Evolutionary conservation across 768 basidiomycete species (phyloP), one percentile per base, ranked within the genome.

Genomic region (Naganishia antarctica): DNA sequence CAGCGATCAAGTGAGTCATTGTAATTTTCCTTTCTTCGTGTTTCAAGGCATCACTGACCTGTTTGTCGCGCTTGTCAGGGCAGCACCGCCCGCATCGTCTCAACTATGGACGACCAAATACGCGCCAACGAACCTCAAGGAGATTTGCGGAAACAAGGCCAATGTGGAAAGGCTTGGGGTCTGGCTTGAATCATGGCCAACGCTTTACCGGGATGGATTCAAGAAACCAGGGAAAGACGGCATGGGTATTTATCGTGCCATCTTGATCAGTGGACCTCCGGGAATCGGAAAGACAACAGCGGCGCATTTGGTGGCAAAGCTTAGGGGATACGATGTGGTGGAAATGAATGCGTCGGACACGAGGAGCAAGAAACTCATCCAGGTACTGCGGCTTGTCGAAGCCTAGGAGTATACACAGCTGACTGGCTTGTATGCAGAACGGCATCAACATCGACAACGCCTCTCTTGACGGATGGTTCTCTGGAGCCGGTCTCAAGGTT

Each of bases 211-310:
- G 65, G 80, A 81, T 0, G 84, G 82, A 0, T 98, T 97, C 80
- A 97, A 91, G 79, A 96, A 93, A 71, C 91, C 91, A 0, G 96
- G 96, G 0, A 93, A 93, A 79, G 85, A 84, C 65, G 90, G 84
- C 0, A 88, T 88, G 87, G 90, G 90, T 70, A 79, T 86, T 7
- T 94, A 82, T 76, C 86, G 91, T 25, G 91, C 91, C 4, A 83
- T 97, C 1, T 80, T 99, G 68, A 87, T 98, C 66, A 90, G 90
- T 1, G 96, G 96, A 0, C 85, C 93, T 1, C 96, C 96, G 16
- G 96, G 96, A 8, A 96, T 98, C 58, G 96, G 94, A 25, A 99
- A 98, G 80, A 99, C 96, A 3, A 96, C 92, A 0, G 87, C 88
- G 66, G 96, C 94, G 2, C 96, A 99, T 78, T 74, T 99, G 29